Percentiles rank a stretch among this genome's conserved stretches.
Evolutionary conservation across 2,329 filamentous ascomycete species (phyloP).

Genomic region (Graphiopsis chlorocephala): DNA sequence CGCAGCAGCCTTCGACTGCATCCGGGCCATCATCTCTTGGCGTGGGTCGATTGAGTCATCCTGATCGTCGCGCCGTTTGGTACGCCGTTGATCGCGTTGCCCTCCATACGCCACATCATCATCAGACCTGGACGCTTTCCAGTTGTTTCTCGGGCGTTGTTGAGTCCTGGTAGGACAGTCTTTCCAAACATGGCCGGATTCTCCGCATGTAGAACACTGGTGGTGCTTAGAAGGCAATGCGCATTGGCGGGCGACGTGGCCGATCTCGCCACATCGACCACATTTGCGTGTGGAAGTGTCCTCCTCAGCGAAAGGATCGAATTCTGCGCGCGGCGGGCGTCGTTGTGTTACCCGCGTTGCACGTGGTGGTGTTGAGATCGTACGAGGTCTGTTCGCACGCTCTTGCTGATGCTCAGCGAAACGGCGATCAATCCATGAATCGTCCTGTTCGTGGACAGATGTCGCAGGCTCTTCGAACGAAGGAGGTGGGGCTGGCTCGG

Average conservation of each 20-base stretch:
- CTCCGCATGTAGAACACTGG: slow-evolving; percentile 12
- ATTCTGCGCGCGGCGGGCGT: background rate
- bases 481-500: slow-evolving; percentile 5
- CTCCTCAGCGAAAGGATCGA: background rate
- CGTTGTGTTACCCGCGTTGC: background rate
- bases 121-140: background rate
- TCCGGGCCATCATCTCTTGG: slow-evolving; percentile 9
- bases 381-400: slow-evolving; percentile 8
- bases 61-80: background rate
- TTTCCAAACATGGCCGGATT: slow-evolving; percentile 13
- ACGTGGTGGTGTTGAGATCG: slow-evolving; percentile 1
- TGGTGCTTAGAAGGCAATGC: background rate
- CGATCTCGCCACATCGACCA: slow-evolving; percentile 21
- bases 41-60: slow-evolving; percentile 5
- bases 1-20: slow-evolving; percentile 11
- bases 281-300: slow-evolving; percentile 11
- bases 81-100: background rate
- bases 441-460: slow-evolving; percentile 10
- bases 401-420: slow-evolving; percentile 20
- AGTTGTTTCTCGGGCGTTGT: background rate
- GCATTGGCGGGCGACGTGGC: slow-evolving; percentile 25
- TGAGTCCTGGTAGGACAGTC: slow-evolving; percentile 13
- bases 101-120: background rate
- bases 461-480: background rate
- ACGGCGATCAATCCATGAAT: slow-evolving; percentile 22